phyloP scores from a whole-genome alignment of 768 basidiomycete genomes.

The Cystofilobasidium macerans region DNA sequence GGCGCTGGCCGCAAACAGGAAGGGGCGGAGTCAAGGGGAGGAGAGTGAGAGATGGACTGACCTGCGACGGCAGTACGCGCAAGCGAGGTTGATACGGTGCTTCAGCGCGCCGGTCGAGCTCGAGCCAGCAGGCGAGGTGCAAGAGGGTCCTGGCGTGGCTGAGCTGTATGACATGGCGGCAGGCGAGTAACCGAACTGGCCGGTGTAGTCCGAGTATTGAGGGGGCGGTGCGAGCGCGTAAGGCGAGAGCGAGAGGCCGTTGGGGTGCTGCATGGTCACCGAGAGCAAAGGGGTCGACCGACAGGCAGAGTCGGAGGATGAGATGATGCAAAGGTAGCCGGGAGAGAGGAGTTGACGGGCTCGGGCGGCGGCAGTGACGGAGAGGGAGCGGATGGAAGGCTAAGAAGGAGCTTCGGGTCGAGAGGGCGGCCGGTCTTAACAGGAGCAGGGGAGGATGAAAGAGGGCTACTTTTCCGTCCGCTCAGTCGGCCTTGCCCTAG shows the following conservation, averaged over 20 bases:
- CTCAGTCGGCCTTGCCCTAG: too few species aligned
- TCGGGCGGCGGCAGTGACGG: neutral
- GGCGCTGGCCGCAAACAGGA: too few species aligned
- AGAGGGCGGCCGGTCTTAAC: neutral
- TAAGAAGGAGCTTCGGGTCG: too few species aligned
- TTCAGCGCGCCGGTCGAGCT: neutral
- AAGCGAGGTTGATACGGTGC: neutral
- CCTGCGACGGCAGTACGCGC: slow-evolving; percentile 1
- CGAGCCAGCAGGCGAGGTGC: neutral
- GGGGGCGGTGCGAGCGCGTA: neutral
- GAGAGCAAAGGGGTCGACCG: neutral
- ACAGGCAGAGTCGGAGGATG: too few species aligned
- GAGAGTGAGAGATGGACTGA: neutral
- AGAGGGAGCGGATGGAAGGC: neutral
- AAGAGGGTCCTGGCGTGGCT: neutral
- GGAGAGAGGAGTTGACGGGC: too few species aligned
- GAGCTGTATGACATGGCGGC: neutral
- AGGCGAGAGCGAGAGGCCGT: neutral
- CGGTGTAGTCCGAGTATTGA: neutral
- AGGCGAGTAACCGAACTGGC: neutral
- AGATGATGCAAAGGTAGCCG: too few species aligned
- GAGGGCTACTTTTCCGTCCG: too few species aligned
- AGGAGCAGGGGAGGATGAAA: too few species aligned
- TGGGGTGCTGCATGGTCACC: neutral
- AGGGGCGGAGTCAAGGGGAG: neutral